A percentile compares a stretch with the other conserved stretches of the same genome.
phyloP scores from a whole-genome alignment of 768 basidiomycete species.

The Pleurotus pulmonarius region DNA sequence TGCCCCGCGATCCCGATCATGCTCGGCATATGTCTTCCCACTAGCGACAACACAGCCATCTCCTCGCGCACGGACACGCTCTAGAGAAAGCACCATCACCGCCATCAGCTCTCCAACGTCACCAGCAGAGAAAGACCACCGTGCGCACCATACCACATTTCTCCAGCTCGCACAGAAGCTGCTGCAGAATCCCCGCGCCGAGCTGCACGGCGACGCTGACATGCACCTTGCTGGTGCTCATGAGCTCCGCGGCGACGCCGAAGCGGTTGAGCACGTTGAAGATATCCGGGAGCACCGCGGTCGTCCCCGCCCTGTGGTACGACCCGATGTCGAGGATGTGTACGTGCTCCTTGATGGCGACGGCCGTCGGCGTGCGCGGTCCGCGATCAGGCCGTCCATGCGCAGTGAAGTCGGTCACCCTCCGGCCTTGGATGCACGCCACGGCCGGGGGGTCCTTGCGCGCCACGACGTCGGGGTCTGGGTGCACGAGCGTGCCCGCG shows the following conservation, averaged over 20 bases:
- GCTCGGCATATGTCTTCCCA: slow-evolving; percentile 93
- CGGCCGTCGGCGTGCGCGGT: slow-evolving; percentile 77
- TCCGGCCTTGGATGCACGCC: neutral
- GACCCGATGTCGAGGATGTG: slow-evolving; percentile 92
- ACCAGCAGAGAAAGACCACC: neutral
- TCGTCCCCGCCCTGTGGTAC: slow-evolving; percentile 92
- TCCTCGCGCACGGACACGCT: slow-evolving; percentile 72
- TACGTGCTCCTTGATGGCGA: slow-evolving; percentile 96
- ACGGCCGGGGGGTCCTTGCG: slow-evolving; percentile 18
- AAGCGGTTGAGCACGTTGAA: slow-evolving; percentile 88
- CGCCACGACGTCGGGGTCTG: slow-evolving; percentile 54
- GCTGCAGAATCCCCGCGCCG: slow-evolving; percentile 50
- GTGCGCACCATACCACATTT: slow-evolving; percentile 73
- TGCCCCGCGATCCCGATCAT: slow-evolving; percentile 91
- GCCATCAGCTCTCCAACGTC: neutral
- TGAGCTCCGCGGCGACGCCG: slow-evolving; percentile 93
- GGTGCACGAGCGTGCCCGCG: slow-evolving; percentile 89
- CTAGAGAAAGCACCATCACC: neutral
- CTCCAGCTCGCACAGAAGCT: slow-evolving; percentile 72
- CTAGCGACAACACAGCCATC: slow-evolving; percentile 96
- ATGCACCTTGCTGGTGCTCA: slow-evolving; percentile 96
- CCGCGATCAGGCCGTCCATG: neutral
- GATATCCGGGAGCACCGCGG: slow-evolving; percentile 93
- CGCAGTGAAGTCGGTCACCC: slow-evolving; percentile 11
- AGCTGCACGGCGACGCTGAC: slow-evolving; percentile 91